Conservation (phyloP, 169 alveolate species). For the Theileria sp. region DNA sequence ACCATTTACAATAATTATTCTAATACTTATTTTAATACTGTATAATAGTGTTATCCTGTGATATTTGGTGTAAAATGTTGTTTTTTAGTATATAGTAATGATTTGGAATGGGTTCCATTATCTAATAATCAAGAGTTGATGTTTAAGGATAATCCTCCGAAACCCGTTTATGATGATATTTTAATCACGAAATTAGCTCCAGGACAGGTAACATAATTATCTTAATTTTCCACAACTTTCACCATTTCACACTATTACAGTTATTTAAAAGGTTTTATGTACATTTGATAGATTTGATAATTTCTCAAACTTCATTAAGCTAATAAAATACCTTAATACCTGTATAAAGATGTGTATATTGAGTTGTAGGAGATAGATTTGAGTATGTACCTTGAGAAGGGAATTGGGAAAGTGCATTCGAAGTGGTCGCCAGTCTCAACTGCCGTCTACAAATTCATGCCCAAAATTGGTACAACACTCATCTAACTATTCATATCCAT, state of each 20-base stretch:
- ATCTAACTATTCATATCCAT: slow-evolving; percentile 11
- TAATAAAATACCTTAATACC: background rate
- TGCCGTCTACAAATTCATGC: slow-evolving; percentile 95
- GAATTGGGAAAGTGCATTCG: slow-evolving; percentile 96
- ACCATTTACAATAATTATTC: too few species aligned
- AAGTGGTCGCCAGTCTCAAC: slow-evolving; percentile 99
- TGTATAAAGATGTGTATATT: background rate
- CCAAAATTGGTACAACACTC: slow-evolving; percentile 57
- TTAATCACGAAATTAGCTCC: slow-evolving; percentile 93
- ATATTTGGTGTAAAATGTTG: slow-evolving; percentile 12
- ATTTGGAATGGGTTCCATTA: slow-evolving; percentile 90
- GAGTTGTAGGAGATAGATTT: slow-evolving; percentile 86
- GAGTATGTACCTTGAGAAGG: slow-evolving; percentile 91
- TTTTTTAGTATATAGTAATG: slow-evolving; percentile 86
- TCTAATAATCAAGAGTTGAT: slow-evolving; percentile 83
- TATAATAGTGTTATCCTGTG: too few species aligned
- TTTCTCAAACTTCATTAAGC: too few species aligned
- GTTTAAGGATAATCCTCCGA: slow-evolving; percentile 83
- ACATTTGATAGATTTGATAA: background rate
- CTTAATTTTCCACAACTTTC: slow-evolving; percentile 5
- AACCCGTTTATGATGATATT: slow-evolving; percentile 91
- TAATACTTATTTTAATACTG: too few species aligned
- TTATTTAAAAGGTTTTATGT: too few species aligned
- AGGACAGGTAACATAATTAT: slow-evolving; percentile 79
- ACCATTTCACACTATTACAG: too few species aligned